Base-by-base conservation (phyloP, 2,329 filamentous ascomycete genomes). In the Dactylella cylindrospora region DNA sequence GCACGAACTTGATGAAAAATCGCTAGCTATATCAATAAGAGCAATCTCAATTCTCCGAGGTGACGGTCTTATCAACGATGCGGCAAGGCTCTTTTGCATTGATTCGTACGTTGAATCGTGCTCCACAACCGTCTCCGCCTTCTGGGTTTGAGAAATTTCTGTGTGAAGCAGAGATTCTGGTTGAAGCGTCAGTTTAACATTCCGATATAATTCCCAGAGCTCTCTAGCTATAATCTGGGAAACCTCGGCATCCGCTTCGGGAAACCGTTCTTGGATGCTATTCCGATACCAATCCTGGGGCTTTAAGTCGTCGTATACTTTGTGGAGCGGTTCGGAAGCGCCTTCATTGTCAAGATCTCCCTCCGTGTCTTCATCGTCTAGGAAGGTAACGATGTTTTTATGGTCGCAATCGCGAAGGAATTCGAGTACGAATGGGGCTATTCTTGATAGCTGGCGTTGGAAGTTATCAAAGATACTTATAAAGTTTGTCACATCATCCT, bases 211-310 rank as follows among this genome's bases (percentile, higher is more conserved):
- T 10, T 39, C 36, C 36, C 12, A 5, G 15, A 5, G 10, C 4
- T 15, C 5, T 12, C 13, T 39, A 39, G 44, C 31, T 7, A 47
- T 47, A 5, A 47, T 47, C 13, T 47, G 25, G 5, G 43, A 47
- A 20, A 38, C 44, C n/a, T 38, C 32, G 10, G 3, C 22, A 10
- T 47, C 31, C 6, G 38, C 22, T 7, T 22, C 13, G 2, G 28
- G 19, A 19, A 47, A 47, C 22, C 19, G 26, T 28, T 47, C 44
- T 17, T 29, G 19, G 9, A 38, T 36, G n/a, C 28, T 32, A 19
- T 47, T 47, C 7, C 20, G 31, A n/a, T 47, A 47, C 44, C 44
- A 47, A 38, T 47, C 44, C n/a, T 47, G 44, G 9, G 44, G 44
- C n/a, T 33, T 36, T 12, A 47, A 15, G 15, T 47, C 44, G 19